Percentiles rank a stretch among this genome's conserved stretches.
Evolutionary conservation across 2,329 filamentous ascomycete genomes (phyloP).

Genomic region (Arthrobotrys conoides): DNA sequence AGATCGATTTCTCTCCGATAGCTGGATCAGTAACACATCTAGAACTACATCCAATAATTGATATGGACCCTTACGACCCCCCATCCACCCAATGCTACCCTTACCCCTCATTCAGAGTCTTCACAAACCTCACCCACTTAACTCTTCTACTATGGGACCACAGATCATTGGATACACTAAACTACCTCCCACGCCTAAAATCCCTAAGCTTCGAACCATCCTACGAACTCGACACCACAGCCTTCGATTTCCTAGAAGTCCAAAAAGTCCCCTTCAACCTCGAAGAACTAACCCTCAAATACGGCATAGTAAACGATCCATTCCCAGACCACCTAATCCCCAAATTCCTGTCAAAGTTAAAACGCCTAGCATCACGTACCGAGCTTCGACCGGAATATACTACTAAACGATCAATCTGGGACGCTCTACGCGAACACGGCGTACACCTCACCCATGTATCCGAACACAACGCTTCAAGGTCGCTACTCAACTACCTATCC

Average conservation of each 20-base stretch:
- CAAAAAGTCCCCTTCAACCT: constrained; percentile 44
- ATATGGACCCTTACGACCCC: constrained; percentile 21
- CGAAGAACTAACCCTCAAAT: constrained; percentile 7
- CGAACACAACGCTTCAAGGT: background rate
- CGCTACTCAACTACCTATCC: constrained; percentile 25
- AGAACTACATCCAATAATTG: constrained; percentile 9
- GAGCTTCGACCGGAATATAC: background rate
- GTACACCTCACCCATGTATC: constrained; percentile 8
- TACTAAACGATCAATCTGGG: constrained; percentile 23
- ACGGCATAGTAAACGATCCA: constrained; percentile 1
- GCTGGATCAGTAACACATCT: constrained; percentile 10
- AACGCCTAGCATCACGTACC: constrained; percentile 10
- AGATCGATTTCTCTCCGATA: constrained; percentile 34
- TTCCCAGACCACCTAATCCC: constrained; percentile 21
- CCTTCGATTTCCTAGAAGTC: constrained; percentile 37
- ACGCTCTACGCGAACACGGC: constrained; percentile 6
- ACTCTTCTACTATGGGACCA: constrained; percentile 4
- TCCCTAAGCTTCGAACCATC: constrained; percentile 10
- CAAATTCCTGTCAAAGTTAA: constrained; percentile 28
- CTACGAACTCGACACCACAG: background rate
- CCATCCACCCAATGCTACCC: constrained; percentile 4
- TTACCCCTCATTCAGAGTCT: constrained; percentile 13
- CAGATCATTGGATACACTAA: background rate
- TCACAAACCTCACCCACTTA: constrained; percentile 36
- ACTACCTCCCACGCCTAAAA: constrained; percentile 31